Conservation (phyloP, 805 yeast species). For the Naumovozyma baii region DNA sequence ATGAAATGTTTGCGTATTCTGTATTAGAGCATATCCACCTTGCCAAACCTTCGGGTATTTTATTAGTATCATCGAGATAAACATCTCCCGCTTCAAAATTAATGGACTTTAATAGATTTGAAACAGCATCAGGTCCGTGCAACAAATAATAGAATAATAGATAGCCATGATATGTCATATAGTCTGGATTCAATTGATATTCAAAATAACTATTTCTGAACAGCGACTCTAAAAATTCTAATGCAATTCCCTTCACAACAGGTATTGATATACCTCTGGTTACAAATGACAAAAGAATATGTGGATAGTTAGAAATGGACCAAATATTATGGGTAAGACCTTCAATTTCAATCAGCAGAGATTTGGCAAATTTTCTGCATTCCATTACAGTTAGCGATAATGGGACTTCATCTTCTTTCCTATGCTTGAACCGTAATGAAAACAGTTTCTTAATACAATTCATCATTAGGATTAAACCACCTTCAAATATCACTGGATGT, state of each 20-base stretch:
- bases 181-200: slow-evolving; percentile 10
- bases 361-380: slow-evolving; percentile 34
- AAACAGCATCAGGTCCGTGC: slow-evolving; percentile 31
- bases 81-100: slow-evolving; percentile 28
- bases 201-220: slow-evolving; percentile 36
- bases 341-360: slow-evolving; percentile 37
- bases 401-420: slow-evolving; percentile 11
- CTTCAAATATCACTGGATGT: slow-evolving; percentile 31
- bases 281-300: slow-evolving; percentile 37
- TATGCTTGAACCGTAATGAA: slow-evolving; percentile 26
- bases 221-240: slow-evolving; percentile 35
- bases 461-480: slow-evolving; percentile 33
- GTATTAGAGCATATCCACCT: slow-evolving; percentile 23
- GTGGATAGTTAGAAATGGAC: slow-evolving; percentile 39
- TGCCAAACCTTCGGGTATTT: slow-evolving; percentile 31
- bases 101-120: slow-evolving; percentile 24
- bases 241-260: slow-evolving; percentile 42
- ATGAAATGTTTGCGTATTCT: slow-evolving; percentile 19
- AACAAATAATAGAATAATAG: slow-evolving; percentile 30
- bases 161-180: slow-evolving; percentile 13
- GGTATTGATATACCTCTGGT: slow-evolving; percentile 51
- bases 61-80: slow-evolving; percentile 24
- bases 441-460: slow-evolving; percentile 29
- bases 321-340: slow-evolving; percentile 30
- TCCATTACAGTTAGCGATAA: slow-evolving; percentile 12